Conservation (phyloP, 179 eudicot genomes). For the Beta lomatogona region DNA sequence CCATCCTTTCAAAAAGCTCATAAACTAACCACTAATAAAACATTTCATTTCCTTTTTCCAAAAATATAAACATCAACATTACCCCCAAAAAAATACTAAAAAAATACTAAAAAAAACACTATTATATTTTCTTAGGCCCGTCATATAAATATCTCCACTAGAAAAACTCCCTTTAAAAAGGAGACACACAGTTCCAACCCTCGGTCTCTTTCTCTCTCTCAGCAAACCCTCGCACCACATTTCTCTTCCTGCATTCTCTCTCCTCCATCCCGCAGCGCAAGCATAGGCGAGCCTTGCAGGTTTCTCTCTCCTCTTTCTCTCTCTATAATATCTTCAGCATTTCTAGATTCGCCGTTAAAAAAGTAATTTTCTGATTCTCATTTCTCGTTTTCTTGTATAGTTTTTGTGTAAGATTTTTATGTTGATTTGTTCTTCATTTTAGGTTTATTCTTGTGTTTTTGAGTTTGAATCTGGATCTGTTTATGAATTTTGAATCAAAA, state of each 20-base stretch:
- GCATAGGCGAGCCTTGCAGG: slow-evolving; percentile 26
- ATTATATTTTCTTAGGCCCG: slow-evolving; percentile 1
- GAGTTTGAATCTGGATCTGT: neutral
- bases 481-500: neutral
- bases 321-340: neutral
- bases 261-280: slow-evolving; percentile 27
- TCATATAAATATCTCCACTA: neutral
- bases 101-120: no score
- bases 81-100: neutral
- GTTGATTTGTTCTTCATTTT: neutral
- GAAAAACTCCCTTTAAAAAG: slow-evolving; percentile 17
- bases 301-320: slow-evolving; percentile 26
- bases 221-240: neutral
- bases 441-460: neutral
- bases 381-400: slow-evolving; percentile 1
- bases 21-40: slow-evolving; percentile 11
- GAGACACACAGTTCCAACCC: neutral
- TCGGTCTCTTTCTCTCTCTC: neutral
- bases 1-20: slow-evolving; percentile 19
- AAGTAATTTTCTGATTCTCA: neutral
- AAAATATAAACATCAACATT: neutral
- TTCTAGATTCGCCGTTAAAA: neutral
- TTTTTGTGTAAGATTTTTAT: no score
- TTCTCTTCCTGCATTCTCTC: slow-evolving; percentile 17
- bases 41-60: neutral